A percentile compares a stretch with the other conserved stretches of the same genome.
Evolutionary conservation across 2,329 filamentous ascomycete genomes (phyloP).

Genomic region (Hirsutella rhossiliensis): DNA sequence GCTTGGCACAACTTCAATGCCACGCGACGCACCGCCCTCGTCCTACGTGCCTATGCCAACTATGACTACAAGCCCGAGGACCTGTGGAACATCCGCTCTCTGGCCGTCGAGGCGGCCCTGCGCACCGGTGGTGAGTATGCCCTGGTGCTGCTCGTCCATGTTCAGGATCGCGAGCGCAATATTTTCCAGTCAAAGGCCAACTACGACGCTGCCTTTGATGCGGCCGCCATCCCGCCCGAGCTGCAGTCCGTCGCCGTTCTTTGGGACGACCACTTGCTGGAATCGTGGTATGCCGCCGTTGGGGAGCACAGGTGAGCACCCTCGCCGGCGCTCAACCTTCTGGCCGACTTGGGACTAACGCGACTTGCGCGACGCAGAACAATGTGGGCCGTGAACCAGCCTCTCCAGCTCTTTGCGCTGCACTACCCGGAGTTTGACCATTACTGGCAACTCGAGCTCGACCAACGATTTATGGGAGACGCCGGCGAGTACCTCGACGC

Average conservation of each 20-base stretch:
- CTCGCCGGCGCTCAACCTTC: neutral
- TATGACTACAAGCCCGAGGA: slow-evolving; percentile 50
- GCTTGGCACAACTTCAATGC: slow-evolving; percentile 16
- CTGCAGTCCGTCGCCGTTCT: slow-evolving; percentile 58
- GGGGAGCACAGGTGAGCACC: slow-evolving; percentile 30
- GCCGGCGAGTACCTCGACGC: slow-evolving; percentile 16
- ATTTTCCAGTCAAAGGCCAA: slow-evolving; percentile 40
- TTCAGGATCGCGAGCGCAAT: slow-evolving; percentile 42
- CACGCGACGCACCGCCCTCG: slow-evolving; percentile 13
- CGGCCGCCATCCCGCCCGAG: slow-evolving; percentile 45
- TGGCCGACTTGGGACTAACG: neutral
- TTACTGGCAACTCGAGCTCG: slow-evolving; percentile 31
- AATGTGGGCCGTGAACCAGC: slow-evolving; percentile 20
- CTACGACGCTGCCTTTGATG: slow-evolving; percentile 37
- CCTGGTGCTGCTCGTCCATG: slow-evolving; percentile 49
- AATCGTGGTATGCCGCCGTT: slow-evolving; percentile 50
- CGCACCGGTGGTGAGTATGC: slow-evolving; percentile 52
- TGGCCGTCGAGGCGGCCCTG: slow-evolving; percentile 50
- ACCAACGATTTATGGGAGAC: slow-evolving; percentile 24
- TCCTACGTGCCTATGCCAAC: slow-evolving; percentile 20
- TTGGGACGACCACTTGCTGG: slow-evolving; percentile 58
- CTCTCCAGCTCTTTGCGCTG: slow-evolving; percentile 19
- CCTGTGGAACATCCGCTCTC: slow-evolving; percentile 48
- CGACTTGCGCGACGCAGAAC: slow-evolving; percentile 8
- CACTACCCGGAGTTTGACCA: slow-evolving; percentile 22